Evolutionary conservation across 2,329 filamentous ascomycete genomes (phyloP), one percentile per base, ranked within the genome.

Genomic region (Hymenoscyphus infarciens): DNA sequence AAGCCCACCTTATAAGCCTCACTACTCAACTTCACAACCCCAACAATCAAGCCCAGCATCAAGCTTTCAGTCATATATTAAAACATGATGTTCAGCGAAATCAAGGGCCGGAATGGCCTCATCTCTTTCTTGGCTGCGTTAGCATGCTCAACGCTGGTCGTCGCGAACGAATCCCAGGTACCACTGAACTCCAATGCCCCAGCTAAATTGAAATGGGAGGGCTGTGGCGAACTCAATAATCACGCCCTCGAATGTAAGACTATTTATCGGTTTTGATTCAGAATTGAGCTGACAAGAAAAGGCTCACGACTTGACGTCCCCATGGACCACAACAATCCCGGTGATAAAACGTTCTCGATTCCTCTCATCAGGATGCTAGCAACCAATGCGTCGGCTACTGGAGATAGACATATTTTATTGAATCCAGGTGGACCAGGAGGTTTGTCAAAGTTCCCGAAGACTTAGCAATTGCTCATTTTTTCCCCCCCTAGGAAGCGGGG

Each of bases 371-470:
- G 80, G n/a, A 62, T 80, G 62, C 76, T 79, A 25, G 78, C 76
- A 22, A 72, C 72, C 35, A 75, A 78, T n/a, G 76, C 77, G 11
- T 79, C 75, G 7, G 61, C 38, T n/a, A 42, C 19, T 42, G 56
- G 56, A 25, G 56, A 52, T 29, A 72, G 75, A 55, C 80, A 79
- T 57, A 68, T 82, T 19, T 67, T 82, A 0, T 69, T 81, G 15
- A 82, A 82, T 64, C 79, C 80, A 0, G 80, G 80, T 52, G 80
- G 81, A 0, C 81, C 81, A 0, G 81, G 80, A 6, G 79, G 65
- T 59, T 58, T 54, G 56, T 59, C 16, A 38, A 56, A 25, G 6
- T n/a, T 15, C n/a, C 27, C 19, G 15, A 19, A 27, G 27, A 58
- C 2, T 5, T 49, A 2, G 19, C 7, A 49, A 22, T 22, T 22